phyloP scores from a whole-genome alignment of 2,329 filamentous ascomycete genomes.

The Fusarium oligoseptatum region DNA sequence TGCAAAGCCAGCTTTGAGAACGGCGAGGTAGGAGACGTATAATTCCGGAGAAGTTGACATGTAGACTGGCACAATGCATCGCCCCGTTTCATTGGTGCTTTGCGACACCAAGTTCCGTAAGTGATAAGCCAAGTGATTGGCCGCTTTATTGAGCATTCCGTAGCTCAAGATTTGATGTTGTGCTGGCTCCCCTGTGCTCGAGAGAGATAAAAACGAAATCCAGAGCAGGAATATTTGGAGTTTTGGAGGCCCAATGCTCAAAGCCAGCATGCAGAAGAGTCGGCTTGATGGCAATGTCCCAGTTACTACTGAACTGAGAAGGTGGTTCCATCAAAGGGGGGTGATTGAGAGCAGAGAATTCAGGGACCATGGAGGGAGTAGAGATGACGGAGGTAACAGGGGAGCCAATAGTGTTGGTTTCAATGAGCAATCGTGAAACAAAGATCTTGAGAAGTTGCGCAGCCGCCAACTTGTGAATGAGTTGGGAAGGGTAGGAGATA shows the following conservation, averaged over 20 bases:
- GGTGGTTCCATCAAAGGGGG: conserved; percentile 8
- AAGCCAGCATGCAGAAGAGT: conserved; percentile 7
- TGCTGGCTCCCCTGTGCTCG: neutral
- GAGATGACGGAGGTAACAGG: neutral
- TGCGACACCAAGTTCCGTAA: neutral
- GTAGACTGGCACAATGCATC: conserved; percentile 3
- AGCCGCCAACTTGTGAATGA: neutral
- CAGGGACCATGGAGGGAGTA: neutral
- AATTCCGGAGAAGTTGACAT: conserved; percentile 48
- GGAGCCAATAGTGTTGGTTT: neutral
- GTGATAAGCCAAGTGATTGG: neutral
- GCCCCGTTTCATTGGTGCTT: neutral
- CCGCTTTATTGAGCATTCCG: conserved; percentile 1
- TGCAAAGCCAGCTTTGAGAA: conserved; percentile 52
- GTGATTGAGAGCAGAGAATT: conserved; percentile 1
- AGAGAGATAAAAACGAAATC: neutral
- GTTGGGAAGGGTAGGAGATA: conserved; percentile 10
- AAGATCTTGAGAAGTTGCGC: conserved; percentile 5
- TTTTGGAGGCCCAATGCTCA: conserved; percentile 14
- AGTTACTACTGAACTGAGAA: neutral
- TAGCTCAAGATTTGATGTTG: neutral
- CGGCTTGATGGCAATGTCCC: neutral
- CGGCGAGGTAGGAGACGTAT: conserved; percentile 53
- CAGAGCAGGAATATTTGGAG: neutral
- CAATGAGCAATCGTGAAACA: neutral